Base-by-base conservation (phyloP, 148 eudicot genomes). In the Camellia sinensis region DNA sequence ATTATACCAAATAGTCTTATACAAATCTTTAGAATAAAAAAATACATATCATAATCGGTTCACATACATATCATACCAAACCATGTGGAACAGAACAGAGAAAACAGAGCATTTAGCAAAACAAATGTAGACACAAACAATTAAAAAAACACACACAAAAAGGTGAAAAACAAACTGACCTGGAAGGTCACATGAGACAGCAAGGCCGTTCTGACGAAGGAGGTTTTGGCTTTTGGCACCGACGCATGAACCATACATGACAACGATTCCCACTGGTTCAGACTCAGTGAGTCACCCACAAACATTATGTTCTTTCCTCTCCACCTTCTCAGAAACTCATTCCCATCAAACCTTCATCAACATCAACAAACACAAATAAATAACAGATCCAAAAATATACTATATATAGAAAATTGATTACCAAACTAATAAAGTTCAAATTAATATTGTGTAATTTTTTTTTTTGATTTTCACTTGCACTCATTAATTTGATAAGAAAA, bases 271-370 rank as follows among this genome's bases (percentile, higher is more conserved):
- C 97, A 96, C 89, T 89, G 90, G 78, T 96, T 96, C 81, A 88
- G 75, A 86, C 98, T 96, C 95, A 96, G 85, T 79, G 99, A 96
- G 87, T 96, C 99, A 21, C 99, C 99, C 79, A 94, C 97, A 81
- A 96, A 94, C 99, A 96, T 96, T 71, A 96, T 92, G 83, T 87
- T 94, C 87, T 93, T 96, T 83, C 99, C 98, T 44, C 85, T 86
- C 84, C 81, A 89, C 86, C 84, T 90, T 77, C 48, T 85, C 83
- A 96, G 18, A 21, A 96, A 89, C 44, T 81, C 90, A 85, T 76
- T 10, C 76, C 98, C 99, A 87, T 93, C 76, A 70, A 96, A 94
- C 84, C 99, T 96, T 63, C 66, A 79, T 29, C 29, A 29, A 29
- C 29, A 29, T 29, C 29, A 3, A 8, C 82, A 48, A 7, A 22